A percentile compares a stretch with the other conserved stretches of the same genome.
phyloP scores from a whole-genome alignment of 345 rosid genomes.

The Linum trigynum region DNA sequence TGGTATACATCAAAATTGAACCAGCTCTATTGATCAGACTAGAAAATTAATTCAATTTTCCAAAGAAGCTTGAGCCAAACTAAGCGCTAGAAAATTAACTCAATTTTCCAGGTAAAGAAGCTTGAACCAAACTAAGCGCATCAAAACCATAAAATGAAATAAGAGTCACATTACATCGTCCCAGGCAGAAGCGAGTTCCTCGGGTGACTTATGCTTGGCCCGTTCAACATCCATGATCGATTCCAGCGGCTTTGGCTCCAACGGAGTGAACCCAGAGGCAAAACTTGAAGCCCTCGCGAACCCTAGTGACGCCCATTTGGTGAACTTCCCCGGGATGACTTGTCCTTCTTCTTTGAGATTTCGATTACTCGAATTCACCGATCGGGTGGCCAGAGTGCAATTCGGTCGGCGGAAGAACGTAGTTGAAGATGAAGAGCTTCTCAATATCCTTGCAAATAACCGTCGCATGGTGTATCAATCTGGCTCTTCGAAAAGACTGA shows the following conservation, averaged over 20 bases:
- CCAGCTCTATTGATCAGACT: conserved; percentile 5
- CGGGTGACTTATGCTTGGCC: conserved; percentile 53
- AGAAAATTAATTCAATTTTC: not conserved
- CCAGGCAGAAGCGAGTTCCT: conserved; percentile 79
- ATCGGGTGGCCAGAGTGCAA: conserved; percentile 7
- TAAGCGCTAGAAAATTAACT: not conserved
- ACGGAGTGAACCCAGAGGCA: conserved; percentile 74
- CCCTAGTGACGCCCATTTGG: conserved; percentile 65
- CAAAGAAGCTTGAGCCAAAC: not conserved
- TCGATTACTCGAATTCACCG: not conserved
- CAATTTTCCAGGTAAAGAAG: not conserved
- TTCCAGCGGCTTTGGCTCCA: conserved; percentile 75
- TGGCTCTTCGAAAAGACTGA: not conserved
- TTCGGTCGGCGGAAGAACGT: conserved; percentile 1
- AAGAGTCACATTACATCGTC: conserved; percentile 46
- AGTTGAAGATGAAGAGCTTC: conserved; percentile 1
- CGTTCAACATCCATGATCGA: conserved; percentile 75
- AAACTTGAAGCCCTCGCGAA: conserved; percentile 57
- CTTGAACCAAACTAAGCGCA: not conserved
- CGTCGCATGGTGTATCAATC: conserved; percentile 13
- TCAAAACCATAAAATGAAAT: not conserved
- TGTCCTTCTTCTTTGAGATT: not conserved
- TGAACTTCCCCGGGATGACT: conserved; percentile 17
- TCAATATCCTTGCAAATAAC: not conserved
- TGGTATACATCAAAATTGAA: conserved; percentile 6